Evolutionary conservation across 306 rosid species (phyloP), one percentile per base, ranked within the genome.

Genomic region (Quercus cerris): DNA sequence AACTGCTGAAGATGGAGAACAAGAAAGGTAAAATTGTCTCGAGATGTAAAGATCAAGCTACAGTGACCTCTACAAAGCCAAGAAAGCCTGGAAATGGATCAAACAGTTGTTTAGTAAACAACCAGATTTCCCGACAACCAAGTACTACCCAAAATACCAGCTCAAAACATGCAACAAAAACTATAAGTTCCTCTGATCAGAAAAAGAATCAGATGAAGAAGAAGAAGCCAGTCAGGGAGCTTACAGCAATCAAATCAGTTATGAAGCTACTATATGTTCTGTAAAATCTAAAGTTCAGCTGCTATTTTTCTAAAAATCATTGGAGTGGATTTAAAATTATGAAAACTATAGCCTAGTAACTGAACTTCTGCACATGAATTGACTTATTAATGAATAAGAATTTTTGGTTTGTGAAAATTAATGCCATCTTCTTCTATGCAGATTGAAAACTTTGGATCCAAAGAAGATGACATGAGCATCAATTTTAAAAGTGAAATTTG

Each of bases 11-110:
- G 63, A 91, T 88, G 83, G 89, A 89, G 76, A 46, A 74, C 28
- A 76, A 70, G 56, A 87, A 83, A 64, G 80, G 81, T 55, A 85
- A 77, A 80, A 38, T 67, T 82, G 83, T 81, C 75, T 41, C 85
- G 11, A 93, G 77, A 79, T 76, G 92, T 82, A 83, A 84, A 71
- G 92, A 84, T 75, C 91, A 82, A 81, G 88, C 80, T 76, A 91
- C 73, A 79, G 74, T 68, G 74, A 66, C 78, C 68, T 75, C 86
- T 33, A 27, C 83, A 20, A 88, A 80, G 85, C 84, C 85, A 59
- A 85, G 85, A 82, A 91, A 78, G 85, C 83, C 84, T 30, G 91
- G 74, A 77, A 82, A 81, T 77, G 84, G 74, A 69, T 84, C 87
- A 41, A 81, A 78, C 80, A 62, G 41, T 35, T 35, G 41, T 35